phyloP scores from a whole-genome alignment of 2,329 filamentous ascomycete species.

The Leptographium radiaticola region DNA sequence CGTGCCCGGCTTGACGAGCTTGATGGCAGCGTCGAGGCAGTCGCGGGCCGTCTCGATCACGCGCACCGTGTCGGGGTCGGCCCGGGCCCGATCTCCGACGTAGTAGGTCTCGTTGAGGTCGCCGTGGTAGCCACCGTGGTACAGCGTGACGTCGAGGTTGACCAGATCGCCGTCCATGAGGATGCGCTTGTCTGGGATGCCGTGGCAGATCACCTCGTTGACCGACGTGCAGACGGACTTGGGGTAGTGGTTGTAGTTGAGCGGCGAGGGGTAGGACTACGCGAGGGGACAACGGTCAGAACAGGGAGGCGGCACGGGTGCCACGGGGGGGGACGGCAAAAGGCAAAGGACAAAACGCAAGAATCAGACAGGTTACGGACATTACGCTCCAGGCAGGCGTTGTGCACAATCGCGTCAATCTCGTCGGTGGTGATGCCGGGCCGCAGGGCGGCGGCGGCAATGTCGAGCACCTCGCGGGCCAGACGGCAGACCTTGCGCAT shows the following conservation, averaged over 20 bases:
- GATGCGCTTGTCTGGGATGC: conserved; percentile 82
- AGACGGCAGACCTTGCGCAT: conserved; percentile 90
- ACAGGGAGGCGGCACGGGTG: too few species aligned
- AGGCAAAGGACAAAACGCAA: not conserved
- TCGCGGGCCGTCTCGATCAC: conserved; percentile 85
- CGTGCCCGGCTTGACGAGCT: conserved; percentile 83
- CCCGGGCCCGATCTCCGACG: conserved; percentile 74
- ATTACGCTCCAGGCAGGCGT: conserved; percentile 83
- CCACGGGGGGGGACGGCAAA: not conserved
- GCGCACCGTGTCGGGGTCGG: conserved; percentile 74
- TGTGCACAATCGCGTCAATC: conserved; percentile 89
- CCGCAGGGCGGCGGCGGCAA: conserved; percentile 68
- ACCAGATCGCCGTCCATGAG: conserved; percentile 89
- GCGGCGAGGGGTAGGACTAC: conserved; percentile 83
- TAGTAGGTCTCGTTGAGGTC: conserved; percentile 99
- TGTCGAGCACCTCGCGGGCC: conserved; percentile 83
- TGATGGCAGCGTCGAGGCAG: conserved; percentile 81
- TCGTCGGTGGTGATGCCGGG: conserved; percentile 95
- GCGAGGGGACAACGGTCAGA: not conserved
- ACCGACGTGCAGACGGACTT: conserved; percentile 95
- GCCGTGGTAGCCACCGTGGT: conserved; percentile 88
- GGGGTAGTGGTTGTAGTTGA: conserved; percentile 93
- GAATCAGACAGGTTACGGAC: conserved; percentile 37
- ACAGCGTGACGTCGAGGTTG: conserved; percentile 92
- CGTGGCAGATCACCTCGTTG: conserved; percentile 98